Conservation (phyloP, 768 basidiomycete species). For the Leccinellum rugosiceps region DNA sequence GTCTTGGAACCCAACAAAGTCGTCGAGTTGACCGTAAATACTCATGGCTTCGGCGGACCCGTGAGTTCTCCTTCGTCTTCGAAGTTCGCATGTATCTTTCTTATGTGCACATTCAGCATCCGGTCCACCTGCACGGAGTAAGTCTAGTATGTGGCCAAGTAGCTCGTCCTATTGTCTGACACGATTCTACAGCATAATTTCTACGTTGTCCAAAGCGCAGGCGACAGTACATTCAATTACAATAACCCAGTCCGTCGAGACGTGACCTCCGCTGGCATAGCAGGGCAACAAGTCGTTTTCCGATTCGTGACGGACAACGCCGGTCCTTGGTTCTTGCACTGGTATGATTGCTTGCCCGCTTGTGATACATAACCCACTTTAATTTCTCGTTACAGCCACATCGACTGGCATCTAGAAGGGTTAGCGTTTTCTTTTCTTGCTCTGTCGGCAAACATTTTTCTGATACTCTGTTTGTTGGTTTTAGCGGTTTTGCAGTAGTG, state of each 20-base stretch:
- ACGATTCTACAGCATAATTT: slow-evolving; percentile 31
- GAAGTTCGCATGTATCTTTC: background rate
- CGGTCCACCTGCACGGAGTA: slow-evolving; percentile 30
- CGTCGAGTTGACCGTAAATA: slow-evolving; percentile 24
- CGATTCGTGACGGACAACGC: slow-evolving; percentile 63
- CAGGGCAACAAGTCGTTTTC: slow-evolving; percentile 45
- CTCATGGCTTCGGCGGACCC: slow-evolving; percentile 9
- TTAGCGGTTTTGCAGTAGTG: slow-evolving; percentile 27
- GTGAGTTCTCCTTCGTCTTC: slow-evolving; percentile 15
- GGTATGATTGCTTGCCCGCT: slow-evolving; percentile 12
- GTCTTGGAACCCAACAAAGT: slow-evolving; percentile 27
- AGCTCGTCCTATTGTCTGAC: background rate
- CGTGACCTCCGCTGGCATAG: slow-evolving; percentile 20
- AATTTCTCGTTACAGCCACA: slow-evolving; percentile 17
- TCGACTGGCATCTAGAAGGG: slow-evolving; percentile 30
- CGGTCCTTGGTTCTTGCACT: slow-evolving; percentile 54
- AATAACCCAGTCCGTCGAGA: slow-evolving; percentile 37
- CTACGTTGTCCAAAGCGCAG: slow-evolving; percentile 34
- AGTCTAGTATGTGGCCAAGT: background rate
- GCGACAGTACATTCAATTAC: slow-evolving; percentile 30
- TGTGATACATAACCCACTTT: background rate
- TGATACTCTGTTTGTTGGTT: background rate
- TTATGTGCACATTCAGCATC: slow-evolving; percentile 19
- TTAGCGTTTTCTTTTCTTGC: slow-evolving; percentile 5
- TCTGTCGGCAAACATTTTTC: background rate